Percentiles rank a stretch among this genome's conserved stretches.
Evolutionary conservation across 1,139 yeast genomes (phyloP).

Genomic region (Candida glucosophila): DNA sequence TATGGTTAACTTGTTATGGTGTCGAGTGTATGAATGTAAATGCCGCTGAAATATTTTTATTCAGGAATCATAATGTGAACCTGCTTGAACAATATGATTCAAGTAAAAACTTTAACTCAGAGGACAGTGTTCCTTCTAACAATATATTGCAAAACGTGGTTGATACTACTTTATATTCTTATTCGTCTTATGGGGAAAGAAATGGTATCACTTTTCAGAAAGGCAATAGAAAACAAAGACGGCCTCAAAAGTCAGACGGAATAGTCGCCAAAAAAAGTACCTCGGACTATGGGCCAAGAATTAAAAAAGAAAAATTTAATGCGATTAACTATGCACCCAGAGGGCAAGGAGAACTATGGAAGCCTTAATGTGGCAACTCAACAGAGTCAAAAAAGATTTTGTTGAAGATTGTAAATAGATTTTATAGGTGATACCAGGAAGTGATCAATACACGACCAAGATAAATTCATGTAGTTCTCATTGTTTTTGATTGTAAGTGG

Average conservation of each 20-base stretch:
- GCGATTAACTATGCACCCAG: slow-evolving; percentile 47
- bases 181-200: slow-evolving; percentile 7
- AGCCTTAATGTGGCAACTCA: slow-evolving; percentile 20
- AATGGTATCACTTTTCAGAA: slow-evolving; percentile 4
- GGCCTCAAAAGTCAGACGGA: slow-evolving; percentile 2
- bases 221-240: slow-evolving; percentile 1
- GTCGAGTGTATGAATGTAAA: slow-evolving; percentile 42
- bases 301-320: slow-evolving; percentile 32
- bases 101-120: slow-evolving; percentile 17
- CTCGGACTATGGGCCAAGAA: slow-evolving; percentile 13
- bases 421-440: not conserved
- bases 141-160: slow-evolving; percentile 28
- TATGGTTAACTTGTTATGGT: slow-evolving; percentile 51
- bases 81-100: slow-evolving; percentile 18
- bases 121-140: slow-evolving; percentile 11
- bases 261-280: not conserved
- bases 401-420: not conserved
- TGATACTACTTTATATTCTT: slow-evolving; percentile 29
- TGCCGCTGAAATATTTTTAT: slow-evolving; percentile 41
- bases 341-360: slow-evolving; percentile 46
- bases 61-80: slow-evolving; percentile 30
- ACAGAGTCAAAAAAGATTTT: not conserved
- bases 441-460: not conserved
- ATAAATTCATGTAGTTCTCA: too few relatives aligned
- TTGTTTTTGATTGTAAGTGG: slow-evolving; percentile 1